phyloP scores from a whole-genome alignment of 352 stramenopile species.

The Globisporangium spiculum region DNA sequence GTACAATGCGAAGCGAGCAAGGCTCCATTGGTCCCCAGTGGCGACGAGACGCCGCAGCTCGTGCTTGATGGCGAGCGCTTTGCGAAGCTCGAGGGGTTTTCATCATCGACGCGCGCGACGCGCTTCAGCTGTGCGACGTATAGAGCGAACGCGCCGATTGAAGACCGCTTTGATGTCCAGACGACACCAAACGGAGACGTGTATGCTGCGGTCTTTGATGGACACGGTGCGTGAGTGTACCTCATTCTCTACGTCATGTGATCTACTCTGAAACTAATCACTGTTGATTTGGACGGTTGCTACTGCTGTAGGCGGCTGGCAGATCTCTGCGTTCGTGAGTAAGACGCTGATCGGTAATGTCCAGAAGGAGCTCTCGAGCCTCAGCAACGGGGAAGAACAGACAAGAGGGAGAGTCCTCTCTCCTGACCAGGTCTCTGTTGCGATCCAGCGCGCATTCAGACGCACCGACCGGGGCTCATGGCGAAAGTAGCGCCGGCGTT shows the following conservation, averaged over 20 bases:
- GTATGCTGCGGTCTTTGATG: conserved; percentile 85
- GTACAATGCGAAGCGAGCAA: neutral
- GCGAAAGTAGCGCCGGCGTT: conserved; percentile 75
- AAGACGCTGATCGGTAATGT: conserved; percentile 79
- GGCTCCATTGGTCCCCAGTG: neutral
- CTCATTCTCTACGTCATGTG: neutral
- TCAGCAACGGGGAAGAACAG: neutral
- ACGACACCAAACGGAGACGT: conserved; percentile 64
- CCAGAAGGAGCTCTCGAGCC: conserved; percentile 48
- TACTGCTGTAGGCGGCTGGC: conserved; percentile 70
- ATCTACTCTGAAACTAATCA: neutral
- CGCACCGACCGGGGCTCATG: conserved; percentile 83
- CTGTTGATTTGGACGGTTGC: neutral
- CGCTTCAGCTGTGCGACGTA: conserved; percentile 51
- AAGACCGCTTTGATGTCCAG: conserved; percentile 83
- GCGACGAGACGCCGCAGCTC: neutral
- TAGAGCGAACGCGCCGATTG: conserved; percentile 65
- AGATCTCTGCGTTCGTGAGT: conserved; percentile 84
- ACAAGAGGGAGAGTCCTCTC: conserved; percentile 16
- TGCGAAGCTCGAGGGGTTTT: conserved; percentile 30
- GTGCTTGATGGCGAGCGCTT: conserved; percentile 48
- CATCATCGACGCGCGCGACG: conserved; percentile 16
- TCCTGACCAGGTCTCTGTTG: conserved; percentile 37
- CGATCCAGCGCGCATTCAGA: conserved; percentile 77
- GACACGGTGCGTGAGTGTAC: conserved; percentile 56